Evolutionary conservation across 768 basidiomycete species (phyloP), one percentile per base, ranked within the genome.

Genomic region (Suillus lakei): DNA sequence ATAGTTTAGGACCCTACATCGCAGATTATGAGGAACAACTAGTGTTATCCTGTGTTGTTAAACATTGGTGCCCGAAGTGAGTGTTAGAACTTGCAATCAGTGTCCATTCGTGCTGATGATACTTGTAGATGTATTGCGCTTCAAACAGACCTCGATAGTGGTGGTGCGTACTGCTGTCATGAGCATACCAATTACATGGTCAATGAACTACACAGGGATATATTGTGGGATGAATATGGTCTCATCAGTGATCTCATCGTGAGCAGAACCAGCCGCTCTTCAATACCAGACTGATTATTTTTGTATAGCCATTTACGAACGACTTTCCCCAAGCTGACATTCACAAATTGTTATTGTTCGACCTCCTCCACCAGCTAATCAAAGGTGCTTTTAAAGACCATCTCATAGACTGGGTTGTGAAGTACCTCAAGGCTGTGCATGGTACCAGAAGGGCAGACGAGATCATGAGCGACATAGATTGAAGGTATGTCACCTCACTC

Each of bases 1-100:
- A 75, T 69, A 72, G 73, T 2, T 60, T 82, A 12, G 79, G 79
- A 1, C 74, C 79, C 1, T 78, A 79, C 44, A 80, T 82, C 66
- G 79, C 78, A 0, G 78, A 82, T 62, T 81, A 82, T 63, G 79
- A 77, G 0, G 79, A 82, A 62, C 80, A 81, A 65, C 36, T 38
- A 74, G 64, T 4, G 58, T 77, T 78, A 1, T 70, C 76, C 12
- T 73, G 78, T 38, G 67, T 79, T 56, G 73, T 81, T 5, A 74
- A 76, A 58, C 71, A 70, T 1, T 81, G 80, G 80, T 82, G 80
- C 66, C 62, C 76, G 16, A 68, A 68, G 80, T 80, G 70, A 46
- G 58, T 69, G 7, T 8, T 18, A 38, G 36, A 38, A 38, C 36
- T 23, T 32, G 34, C 39, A 62, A 62, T 36, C 23, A 13, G 15